Evolutionary conservation across 83 land plant genomes (phyloP), one percentile per base, ranked within the genome.

Genomic region (Picea mariana): DNA sequence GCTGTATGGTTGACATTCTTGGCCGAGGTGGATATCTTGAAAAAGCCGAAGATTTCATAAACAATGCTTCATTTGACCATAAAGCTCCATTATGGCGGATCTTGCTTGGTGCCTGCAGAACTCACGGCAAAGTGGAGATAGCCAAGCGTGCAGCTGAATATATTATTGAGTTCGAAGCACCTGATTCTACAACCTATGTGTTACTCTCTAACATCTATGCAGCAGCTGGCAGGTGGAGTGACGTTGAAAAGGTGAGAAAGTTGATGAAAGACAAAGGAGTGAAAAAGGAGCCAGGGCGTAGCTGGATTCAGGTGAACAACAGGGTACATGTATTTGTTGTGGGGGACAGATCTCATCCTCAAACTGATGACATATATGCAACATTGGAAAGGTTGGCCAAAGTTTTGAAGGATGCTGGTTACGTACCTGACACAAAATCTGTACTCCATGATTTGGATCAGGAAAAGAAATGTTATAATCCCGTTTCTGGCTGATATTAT

Each of bases 51-150:
- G 31, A 76, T 42, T 76, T 76, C 47, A 76, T 76, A 20, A 76
- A 55, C 13, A 76, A 52, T n/a, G 47, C 47, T 47, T 52, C 78
- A 24, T 23, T 47, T 21, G 60, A 52, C 13, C 78, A 47, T 47
- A 49, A 26, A 5, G 49, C 49, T 55, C 27, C 24, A 23, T 47
- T 76, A 52, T 76, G 78, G 78, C 55, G 60, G 42, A 52, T 52
- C 16, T 76, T 76, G 61, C 78, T 76, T 11, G 78, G 78, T 47
- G 61, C 78, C 60, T 52, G 78, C 60, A 76, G 31, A 76, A 76
- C 47, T 23, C 21, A 76, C 9, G 78, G 78, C 78, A 76, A 76
- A 23, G 60, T 55, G 15, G 78, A 76, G 15, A 13, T 76, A 21
- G 78, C 24, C 13, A 52, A 76, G 47, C 44, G 78, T 49, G 78